Evolutionary conservation across 2,329 filamentous ascomycete species (phyloP).

Genomic region (Colletotrichum sp.): DNA sequence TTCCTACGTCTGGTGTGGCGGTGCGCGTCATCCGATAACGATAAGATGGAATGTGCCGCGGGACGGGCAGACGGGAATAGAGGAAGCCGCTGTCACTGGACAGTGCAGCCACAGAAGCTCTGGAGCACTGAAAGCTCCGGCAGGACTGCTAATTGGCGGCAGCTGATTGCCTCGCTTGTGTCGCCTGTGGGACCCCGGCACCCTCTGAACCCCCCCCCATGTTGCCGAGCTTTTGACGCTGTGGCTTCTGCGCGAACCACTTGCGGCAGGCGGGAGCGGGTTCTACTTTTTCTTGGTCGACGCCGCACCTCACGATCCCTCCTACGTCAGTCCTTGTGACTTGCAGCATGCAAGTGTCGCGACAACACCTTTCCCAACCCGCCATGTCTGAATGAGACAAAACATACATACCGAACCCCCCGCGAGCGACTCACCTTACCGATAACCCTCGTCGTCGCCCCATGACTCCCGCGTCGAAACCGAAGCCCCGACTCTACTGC

Average conservation of each 20-base stretch:
- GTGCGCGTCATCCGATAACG: slow-evolving; percentile 6
- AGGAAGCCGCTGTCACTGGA: background rate
- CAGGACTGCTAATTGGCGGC: slow-evolving; percentile 17
- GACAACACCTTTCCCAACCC: slow-evolving; percentile 6
- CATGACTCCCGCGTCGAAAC: slow-evolving; percentile 33
- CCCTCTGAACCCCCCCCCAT: background rate
- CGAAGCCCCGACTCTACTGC: slow-evolving; percentile 25
- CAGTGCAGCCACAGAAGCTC: background rate
- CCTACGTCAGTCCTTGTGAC: slow-evolving; percentile 21
- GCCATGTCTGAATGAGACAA: slow-evolving; percentile 16
- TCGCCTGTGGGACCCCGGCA: slow-evolving; percentile 7
- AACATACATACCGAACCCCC: background rate
- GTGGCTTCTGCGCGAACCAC: slow-evolving; percentile 21
- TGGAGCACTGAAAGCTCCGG: slow-evolving; percentile 10
- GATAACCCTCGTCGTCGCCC: slow-evolving; percentile 4
- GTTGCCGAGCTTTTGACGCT: slow-evolving; percentile 21
- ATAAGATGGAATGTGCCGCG: slow-evolving; percentile 8
- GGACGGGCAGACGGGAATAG: background rate
- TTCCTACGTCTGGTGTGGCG: background rate
- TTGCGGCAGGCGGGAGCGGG: slow-evolving; percentile 20
- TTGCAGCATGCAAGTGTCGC: slow-evolving; percentile 21
- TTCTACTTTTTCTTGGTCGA: slow-evolving; percentile 18
- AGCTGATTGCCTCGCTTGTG: slow-evolving; percentile 22
- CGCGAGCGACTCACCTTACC: background rate
- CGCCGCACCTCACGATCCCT: slow-evolving; percentile 18